Evolutionary conservation across 176 grass and related monocot species (phyloP).

Genomic region (Phoenix roebelenii): DNA sequence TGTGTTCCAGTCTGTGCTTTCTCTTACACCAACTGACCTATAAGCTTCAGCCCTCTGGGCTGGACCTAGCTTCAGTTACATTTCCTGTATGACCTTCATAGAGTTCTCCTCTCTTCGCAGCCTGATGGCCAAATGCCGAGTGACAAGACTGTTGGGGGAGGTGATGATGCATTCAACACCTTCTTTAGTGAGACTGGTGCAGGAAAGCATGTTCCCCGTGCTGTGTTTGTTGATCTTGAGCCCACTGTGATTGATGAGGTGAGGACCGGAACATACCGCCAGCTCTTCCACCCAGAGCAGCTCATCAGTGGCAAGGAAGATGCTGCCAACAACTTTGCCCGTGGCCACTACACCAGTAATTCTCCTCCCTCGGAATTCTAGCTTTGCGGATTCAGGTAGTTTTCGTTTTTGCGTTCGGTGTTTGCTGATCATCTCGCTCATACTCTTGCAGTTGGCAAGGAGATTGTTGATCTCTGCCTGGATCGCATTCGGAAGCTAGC

Average conservation of each 20-base stretch:
- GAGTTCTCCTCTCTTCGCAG: conserved; percentile 3
- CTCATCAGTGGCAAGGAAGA: conserved; percentile 70
- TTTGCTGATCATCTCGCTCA: too few relatives aligned
- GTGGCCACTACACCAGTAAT: conserved; percentile 71
- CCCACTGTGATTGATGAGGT: conserved; percentile 62
- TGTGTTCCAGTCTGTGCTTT: too few relatives aligned
- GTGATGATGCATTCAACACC: conserved; percentile 71
- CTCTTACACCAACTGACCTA: too few relatives aligned
- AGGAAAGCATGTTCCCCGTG: conserved; percentile 58
- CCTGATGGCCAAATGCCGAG: conserved; percentile 52
- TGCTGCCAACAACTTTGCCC: conserved; percentile 65
- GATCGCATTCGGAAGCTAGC: conserved; percentile 5
- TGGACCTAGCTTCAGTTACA: too few relatives aligned
- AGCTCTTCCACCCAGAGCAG: conserved; percentile 69
- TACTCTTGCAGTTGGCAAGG: too few relatives aligned
- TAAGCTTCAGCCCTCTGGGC: too few relatives aligned
- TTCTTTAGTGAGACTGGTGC: conserved; percentile 70
- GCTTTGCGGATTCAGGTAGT: too few relatives aligned
- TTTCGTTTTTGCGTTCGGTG: too few relatives aligned
- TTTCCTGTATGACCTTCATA: too few relatives aligned
- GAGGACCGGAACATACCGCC: conserved; percentile 47
- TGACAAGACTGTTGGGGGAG: conserved; percentile 48
- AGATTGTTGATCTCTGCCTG: too few relatives aligned
- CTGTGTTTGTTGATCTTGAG: conserved; percentile 57
- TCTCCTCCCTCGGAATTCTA: neutral